Evolutionary conservation across 768 basidiomycete genomes (phyloP).

Genomic region (Clavaria fumosa): DNA sequence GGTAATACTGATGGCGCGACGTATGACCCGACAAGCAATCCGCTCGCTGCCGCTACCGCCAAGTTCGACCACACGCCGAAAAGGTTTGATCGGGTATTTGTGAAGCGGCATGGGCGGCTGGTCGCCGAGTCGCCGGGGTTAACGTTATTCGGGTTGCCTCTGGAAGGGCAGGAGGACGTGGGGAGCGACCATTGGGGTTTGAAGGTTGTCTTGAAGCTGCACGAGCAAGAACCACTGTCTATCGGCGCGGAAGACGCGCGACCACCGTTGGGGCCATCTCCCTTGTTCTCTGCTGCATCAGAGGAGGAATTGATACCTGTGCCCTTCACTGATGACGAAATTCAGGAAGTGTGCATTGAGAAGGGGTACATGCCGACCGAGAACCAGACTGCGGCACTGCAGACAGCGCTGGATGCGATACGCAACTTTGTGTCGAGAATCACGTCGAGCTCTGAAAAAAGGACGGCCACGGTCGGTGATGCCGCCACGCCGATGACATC

Average conservation of each 20-base stretch:
- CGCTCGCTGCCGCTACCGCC: slow-evolving; percentile 4
- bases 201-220: neutral
- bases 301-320: neutral
- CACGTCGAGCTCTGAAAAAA: no score
- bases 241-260: neutral
- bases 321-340: neutral
- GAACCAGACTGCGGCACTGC: neutral
- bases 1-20: slow-evolving; percentile 4
- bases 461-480: no score
- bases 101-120: neutral
- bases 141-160: slow-evolving; percentile 3
- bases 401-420: neutral
- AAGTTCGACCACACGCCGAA: neutral
- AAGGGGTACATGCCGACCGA: slow-evolving; percentile 3
- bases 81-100: slow-evolving; percentile 5
- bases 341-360: slow-evolving; percentile 3
- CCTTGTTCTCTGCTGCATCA: neutral
- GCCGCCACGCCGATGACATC: no score
- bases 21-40: slow-evolving; percentile 5
- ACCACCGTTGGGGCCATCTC: neutral
- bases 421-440: no score
- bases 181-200: slow-evolving; percentile 7
- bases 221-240: no score
- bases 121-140: neutral
- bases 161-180: neutral